phyloP scores from a whole-genome alignment of 2,329 filamentous ascomycete genomes.

The Monilinia vaccinii-corymbosi region DNA sequence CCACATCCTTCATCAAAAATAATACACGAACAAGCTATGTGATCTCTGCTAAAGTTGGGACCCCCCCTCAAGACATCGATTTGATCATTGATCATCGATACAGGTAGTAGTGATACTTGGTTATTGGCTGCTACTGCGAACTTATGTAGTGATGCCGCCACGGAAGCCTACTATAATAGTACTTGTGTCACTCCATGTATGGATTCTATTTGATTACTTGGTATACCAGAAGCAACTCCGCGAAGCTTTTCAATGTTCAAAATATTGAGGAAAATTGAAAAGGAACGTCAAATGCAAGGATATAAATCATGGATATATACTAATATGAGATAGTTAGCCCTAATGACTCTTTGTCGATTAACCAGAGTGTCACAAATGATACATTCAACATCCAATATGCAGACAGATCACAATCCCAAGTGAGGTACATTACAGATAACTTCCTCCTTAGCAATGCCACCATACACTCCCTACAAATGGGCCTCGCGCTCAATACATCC shows the following conservation, averaged over 20 bases:
- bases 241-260: background rate
- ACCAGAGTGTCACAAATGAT: background rate
- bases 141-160: slow-evolving; percentile 15
- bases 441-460: slow-evolving; percentile 36
- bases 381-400: slow-evolving; percentile 50
- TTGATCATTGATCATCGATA: slow-evolving; percentile 50
- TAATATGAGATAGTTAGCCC: background rate
- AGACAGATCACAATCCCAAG: slow-evolving; percentile 40
- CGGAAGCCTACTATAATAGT: slow-evolving; percentile 21
- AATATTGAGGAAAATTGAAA: background rate
- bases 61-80: slow-evolving; percentile 44
- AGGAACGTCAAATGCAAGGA: too few relatives aligned
- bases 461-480: slow-evolving; percentile 43
- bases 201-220: slow-evolving; percentile 30
- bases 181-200: slow-evolving; percentile 34
- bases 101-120: slow-evolving; percentile 55
- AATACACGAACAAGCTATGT: slow-evolving; percentile 40
- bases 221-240: too few relatives aligned
- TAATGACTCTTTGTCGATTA: background rate
- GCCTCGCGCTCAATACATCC: slow-evolving; percentile 40
- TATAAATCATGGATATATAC: background rate
- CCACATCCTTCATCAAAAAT: slow-evolving; percentile 36
- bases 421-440: slow-evolving; percentile 40
- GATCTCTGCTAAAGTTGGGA: slow-evolving; percentile 45
- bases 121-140: slow-evolving; percentile 32